Evolutionary conservation across 2,329 filamentous ascomycete species (phyloP), one percentile per base, ranked within the genome.

Genomic region (Alternaria sp.): DNA sequence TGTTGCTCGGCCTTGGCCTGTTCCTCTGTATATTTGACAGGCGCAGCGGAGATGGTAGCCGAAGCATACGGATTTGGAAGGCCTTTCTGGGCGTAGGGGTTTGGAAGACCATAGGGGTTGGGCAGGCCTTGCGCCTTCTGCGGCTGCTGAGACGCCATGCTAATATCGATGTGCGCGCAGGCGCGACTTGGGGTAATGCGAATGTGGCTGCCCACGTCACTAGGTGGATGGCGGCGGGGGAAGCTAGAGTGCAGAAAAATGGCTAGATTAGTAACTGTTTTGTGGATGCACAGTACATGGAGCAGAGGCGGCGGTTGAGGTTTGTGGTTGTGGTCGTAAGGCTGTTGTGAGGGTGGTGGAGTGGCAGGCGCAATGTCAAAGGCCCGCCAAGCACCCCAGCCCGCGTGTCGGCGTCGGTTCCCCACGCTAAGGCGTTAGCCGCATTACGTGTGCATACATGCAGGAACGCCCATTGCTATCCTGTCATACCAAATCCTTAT

Each of bases 1-100:
- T 65, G 60, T 50, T 68, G 70, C 59, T 74, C 73, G 44, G 71
- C 67, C 62, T 72, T 76, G 62, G 66, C 71, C 60, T 75, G 71
- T 60, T 74, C 72, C 49, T 74, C 71, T 9, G 70, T 66, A 59
- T 65, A 70, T 27, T 64, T 68, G 65, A 71, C 70, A 61, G 72
- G 73, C 59, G 71, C 66, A 62, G 69, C 69, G 45, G 71, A 70
- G 54, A 74, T 70, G 40, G 73, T 70, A 18, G 66, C 71, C 41
- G 60, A 53, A 28, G 69, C 70, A 57, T 74, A 74, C n/a, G 71
- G 69, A 52, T 75, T 75, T 1, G 71, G 69, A 50, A 73, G 68
- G 60, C 64, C 64, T 57, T 59, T 59, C 60, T 64, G 60, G 34
- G 64, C 72, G 60, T 76, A 75, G 7, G 72, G 69, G 27, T 73